Base-by-base conservation (phyloP, 352 stramenopile species). In the Peronospora destructor region DNA sequence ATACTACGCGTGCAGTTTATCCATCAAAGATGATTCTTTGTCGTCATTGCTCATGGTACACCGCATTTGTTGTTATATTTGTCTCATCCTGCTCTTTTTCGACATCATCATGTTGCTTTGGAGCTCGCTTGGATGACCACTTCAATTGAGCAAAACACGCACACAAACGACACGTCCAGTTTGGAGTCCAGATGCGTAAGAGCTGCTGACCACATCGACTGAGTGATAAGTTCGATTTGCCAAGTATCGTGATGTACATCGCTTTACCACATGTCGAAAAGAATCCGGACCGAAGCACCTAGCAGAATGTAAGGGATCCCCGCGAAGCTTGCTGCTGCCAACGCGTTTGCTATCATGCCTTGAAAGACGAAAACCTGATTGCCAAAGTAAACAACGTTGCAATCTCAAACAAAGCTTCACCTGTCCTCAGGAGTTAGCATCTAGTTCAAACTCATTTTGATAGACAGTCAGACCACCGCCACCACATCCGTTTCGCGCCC, bases 251-350 rank as follows among this genome's bases (percentile, higher is more conserved):
- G 17, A 2, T 28, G 23, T 26, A 26, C 23, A 6, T 1, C n/a
- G 11, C 16, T 51, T 14, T 64, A 51, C 47, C 45, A 67, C 13
- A 68, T 59, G 23, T 82, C 68, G 16, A 79, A 79, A 25, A 64
- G 52, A 33, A 77, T 68, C 0, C 66, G 71, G 10, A 75, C 38
- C 10, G 68, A 66, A 38, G 71, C 48, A 34, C 19, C 19, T 35
- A 75, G 32, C 25, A 82, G 45, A 11, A 79, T 49, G 26, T 73
- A 75, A 17, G 75, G 7, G 7, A 60, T 50, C 79, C 68, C 3
- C 23, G 59, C 4, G 23, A 82, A 71, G 40, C 61, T 68, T 10
- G 61, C 46, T 26, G 42, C 40, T 28, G 51, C 59, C 25, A 63
- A 21, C 13, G 59, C n/a, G 19, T 62, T 52, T 45, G 23, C 23